Base-by-base conservation (phyloP, 257 asterid species). In the Euphrasia confusa region DNA sequence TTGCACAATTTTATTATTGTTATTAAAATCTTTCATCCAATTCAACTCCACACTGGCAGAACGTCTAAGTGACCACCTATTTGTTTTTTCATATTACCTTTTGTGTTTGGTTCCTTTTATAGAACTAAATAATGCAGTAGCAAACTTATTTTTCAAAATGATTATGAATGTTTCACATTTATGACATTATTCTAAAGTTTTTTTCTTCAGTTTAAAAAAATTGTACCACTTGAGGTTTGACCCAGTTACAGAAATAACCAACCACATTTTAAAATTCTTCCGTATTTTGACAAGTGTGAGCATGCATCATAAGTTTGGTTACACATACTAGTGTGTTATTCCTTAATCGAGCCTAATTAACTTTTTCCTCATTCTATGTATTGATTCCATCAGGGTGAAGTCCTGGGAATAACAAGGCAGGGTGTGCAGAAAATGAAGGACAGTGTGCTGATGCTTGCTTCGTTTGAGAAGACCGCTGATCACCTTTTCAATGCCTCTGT, bases 391-490 rank as follows among this genome's bases (percentile, higher is more conserved):
- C 89, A 92, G 98, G 98, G 97, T 65, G 98, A 86, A 72, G 93
- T 84, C 48, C 71, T 92, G 72, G 98, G 98, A 69, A 92, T 92
- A 59, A 92, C 95, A 39, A 84, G 97, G 69, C 33, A 56, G 33
- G 98, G 98, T 24, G 78, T 92, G 71, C 84, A 80, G 90, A 89
- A 75, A 79, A 83, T 92, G 95, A 86, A 71, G 74, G 97, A 92
- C 57, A 89, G 98, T 64, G 93, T 91, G 27, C 71, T 91, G 75
- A 88, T 79, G 93, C 78, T 88, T 71, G 98, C 98, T 57, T 92
- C 98, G 54, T 92, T 92, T 72, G 98, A 92, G 83, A 86, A 69
- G 76, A 86, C 98, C 7, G 65, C 89, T 11, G 97, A 92, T 73
- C 96, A 82, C 79, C 88, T 92, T 60, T 92, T 92, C 76, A 81